Evolutionary conservation across 192 early-diverging fungal species (phyloP).

Genomic region (Coemansia asiatica): DNA sequence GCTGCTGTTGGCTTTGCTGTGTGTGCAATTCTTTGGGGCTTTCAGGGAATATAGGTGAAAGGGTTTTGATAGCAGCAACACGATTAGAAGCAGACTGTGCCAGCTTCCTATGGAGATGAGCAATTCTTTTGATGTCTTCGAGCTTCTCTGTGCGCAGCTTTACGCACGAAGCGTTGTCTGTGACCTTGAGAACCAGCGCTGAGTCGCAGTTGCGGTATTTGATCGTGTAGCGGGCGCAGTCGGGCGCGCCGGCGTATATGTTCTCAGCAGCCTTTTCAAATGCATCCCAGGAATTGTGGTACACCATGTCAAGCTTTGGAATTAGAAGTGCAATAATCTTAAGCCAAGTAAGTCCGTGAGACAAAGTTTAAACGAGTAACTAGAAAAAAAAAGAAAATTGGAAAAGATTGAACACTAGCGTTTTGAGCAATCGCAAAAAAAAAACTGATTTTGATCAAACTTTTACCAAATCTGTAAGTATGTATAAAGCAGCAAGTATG

Average conservation of each 20-base stretch:
- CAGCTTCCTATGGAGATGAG: conserved; percentile 35
- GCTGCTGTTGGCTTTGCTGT: conserved; percentile 2
- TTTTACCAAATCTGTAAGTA: too few species aligned
- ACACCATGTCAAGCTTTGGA: conserved; percentile 21
- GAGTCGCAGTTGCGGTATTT: conserved; percentile 52
- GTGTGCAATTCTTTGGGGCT: conserved; percentile 2
- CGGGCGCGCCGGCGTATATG: conserved; percentile 33
- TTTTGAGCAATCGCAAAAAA: too few species aligned
- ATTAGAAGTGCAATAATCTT: conserved; percentile 8
- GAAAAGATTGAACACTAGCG: too few species aligned
- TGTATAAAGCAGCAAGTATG: too few species aligned
- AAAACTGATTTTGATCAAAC: too few species aligned
- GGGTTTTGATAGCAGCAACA: conserved; percentile 17
- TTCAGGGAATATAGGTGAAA: conserved; percentile 30
- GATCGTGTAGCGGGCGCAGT: conserved; percentile 39
- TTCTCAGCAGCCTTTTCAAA: conserved; percentile 35
- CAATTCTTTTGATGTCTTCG: conserved; percentile 38
- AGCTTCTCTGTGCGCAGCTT: conserved; percentile 44
- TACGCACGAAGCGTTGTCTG: conserved; percentile 42
- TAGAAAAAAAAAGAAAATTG: background rate
- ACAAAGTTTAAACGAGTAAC: too few species aligned
- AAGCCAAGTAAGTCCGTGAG: too few species aligned
- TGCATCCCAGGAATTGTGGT: conserved; percentile 36
- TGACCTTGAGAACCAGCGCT: conserved; percentile 45
- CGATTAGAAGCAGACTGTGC: conserved; percentile 33